Percentiles rank a stretch among this genome's conserved stretches.
These are phyloP conservation scores for Petunia hybrid DNA, from an alignment of 305 asterid genomes.

Conservation along the genomic window DNA sequence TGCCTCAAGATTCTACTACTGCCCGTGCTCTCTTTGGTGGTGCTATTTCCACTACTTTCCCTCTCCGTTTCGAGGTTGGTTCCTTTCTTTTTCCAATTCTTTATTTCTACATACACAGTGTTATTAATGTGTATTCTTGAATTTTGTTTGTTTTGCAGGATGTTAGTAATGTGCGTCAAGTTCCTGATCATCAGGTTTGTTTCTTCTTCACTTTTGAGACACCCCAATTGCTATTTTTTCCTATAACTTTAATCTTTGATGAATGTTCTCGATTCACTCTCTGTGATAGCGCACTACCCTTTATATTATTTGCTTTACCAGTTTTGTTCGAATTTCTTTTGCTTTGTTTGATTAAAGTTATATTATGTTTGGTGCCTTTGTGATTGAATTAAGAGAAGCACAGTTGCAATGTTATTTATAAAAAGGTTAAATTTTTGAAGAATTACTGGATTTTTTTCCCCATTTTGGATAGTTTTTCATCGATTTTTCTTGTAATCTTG, in stretches of 20 bases:
- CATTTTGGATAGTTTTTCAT: slow-evolving; percentile 10
- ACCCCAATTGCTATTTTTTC: background rate
- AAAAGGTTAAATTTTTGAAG: background rate
- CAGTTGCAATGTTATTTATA: background rate
- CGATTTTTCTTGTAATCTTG: background rate
- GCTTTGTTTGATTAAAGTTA: background rate
- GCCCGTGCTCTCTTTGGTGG: slow-evolving; percentile 74
- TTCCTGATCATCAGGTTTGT: slow-evolving; percentile 92
- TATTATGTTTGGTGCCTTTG: background rate
- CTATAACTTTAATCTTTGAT: background rate
- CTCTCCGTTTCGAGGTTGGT: slow-evolving; percentile 69
- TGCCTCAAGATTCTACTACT: slow-evolving; percentile 55
- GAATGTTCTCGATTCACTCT: background rate
- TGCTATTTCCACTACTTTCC: slow-evolving; percentile 64
- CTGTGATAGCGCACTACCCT: too few species aligned
- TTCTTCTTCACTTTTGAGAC: background rate
- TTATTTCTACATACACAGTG: background rate
- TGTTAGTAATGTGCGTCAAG: slow-evolving; percentile 78
- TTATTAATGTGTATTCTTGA: background rate
- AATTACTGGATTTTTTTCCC: background rate
- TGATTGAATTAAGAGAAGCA: background rate
- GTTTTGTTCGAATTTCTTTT: background rate
- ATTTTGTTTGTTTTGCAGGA: slow-evolving; percentile 50
- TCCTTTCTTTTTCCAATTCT: background rate
- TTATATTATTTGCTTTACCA: background rate